Conservation (phyloP, 1,139 yeast genomes). For the Kodamaea fungicola region DNA sequence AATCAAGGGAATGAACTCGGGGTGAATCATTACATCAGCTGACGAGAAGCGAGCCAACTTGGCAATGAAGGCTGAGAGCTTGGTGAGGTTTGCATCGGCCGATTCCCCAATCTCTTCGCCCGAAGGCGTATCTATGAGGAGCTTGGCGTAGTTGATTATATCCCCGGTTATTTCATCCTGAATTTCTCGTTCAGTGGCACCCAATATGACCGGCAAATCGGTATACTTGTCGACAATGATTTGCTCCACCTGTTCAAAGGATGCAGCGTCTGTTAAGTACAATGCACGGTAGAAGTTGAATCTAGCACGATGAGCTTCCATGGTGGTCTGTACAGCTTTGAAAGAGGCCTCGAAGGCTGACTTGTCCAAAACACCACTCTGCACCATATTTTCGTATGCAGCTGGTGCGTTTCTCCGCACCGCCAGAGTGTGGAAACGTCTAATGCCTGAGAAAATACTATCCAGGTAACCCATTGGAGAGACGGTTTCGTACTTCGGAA, state of each 20-base stretch:
- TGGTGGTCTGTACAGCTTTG: not conserved
- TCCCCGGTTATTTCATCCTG: slow-evolving; percentile 24
- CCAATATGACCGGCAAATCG: slow-evolving; percentile 7
- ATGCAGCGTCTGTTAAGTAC: slow-evolving; percentile 32
- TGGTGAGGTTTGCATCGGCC: slow-evolving; percentile 16
- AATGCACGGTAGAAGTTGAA: slow-evolving; percentile 35
- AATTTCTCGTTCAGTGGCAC: slow-evolving; percentile 6
- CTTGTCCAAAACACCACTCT: not conserved
- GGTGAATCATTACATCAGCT: slow-evolving; percentile 23
- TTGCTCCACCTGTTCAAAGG: slow-evolving; percentile 22
- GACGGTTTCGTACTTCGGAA: slow-evolving; percentile 21
- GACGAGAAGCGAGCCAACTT: slow-evolving; percentile 21
- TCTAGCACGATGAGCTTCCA: slow-evolving; percentile 26
- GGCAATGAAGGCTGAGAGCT: slow-evolving; percentile 26
- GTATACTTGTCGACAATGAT: slow-evolving; percentile 28
- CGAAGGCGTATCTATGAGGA: slow-evolving; percentile 32
- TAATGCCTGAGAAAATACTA: slow-evolving; percentile 47
- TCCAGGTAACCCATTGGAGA: slow-evolving; percentile 24
- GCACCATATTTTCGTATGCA: not conserved
- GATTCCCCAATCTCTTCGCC: slow-evolving; percentile 8
- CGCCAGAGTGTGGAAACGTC: slow-evolving; percentile 36
- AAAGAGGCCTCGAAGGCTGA: not conserved
- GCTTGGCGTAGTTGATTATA: slow-evolving; percentile 27
- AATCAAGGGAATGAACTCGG: slow-evolving; percentile 33
- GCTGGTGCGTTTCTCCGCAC: not conserved